These are phyloP conservation scores for Fraxinus cuspidata DNA, from an alignment of 257 asterid genomes.

Conservation along the genomic window DNA sequence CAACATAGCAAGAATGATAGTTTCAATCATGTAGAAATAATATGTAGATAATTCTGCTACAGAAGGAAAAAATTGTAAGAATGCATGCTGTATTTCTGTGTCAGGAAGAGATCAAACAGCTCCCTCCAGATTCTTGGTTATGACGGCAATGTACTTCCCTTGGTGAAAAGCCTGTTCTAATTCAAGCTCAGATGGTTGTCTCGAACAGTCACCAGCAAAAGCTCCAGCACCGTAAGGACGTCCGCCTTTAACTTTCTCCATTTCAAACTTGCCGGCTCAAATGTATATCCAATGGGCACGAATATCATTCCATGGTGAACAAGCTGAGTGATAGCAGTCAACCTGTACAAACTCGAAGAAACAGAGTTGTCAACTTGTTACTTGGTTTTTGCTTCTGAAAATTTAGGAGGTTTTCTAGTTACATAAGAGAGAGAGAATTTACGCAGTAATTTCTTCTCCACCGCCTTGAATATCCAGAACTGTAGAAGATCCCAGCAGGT, in stretches of 20 bases:
- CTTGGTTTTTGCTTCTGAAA: background rate
- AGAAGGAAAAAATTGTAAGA: slow-evolving; percentile 21
- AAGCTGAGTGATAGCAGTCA: slow-evolving; percentile 82
- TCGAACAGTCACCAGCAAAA: slow-evolving; percentile 74
- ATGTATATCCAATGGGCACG: slow-evolving; percentile 81
- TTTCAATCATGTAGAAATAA: slow-evolving; percentile 19
- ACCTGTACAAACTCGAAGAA: slow-evolving; percentile 35
- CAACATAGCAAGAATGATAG: slow-evolving; percentile 25
- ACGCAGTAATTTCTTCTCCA: slow-evolving; percentile 90
- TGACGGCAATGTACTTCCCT: slow-evolving; percentile 59
- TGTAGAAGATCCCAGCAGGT: slow-evolving; percentile 82
- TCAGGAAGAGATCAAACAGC: slow-evolving; percentile 33
- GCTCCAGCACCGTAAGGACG: slow-evolving; percentile 94
- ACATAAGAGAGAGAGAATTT: slow-evolving; percentile 17
- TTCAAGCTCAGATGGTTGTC: slow-evolving; percentile 61
- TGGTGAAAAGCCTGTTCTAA: slow-evolving; percentile 64
- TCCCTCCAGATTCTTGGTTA: slow-evolving; percentile 57
- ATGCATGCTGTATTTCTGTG: slow-evolving; percentile 28
- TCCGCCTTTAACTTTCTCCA: slow-evolving; percentile 80
- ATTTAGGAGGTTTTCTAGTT: background rate
- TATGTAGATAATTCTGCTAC: slow-evolving; percentile 10
- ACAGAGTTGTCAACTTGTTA: background rate
- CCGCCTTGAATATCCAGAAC: slow-evolving; percentile 92
- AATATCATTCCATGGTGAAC: slow-evolving; percentile 82
- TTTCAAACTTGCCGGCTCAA: slow-evolving; percentile 83